Percentiles rank a stretch among this genome's conserved stretches.
phyloP scores from a whole-genome alignment of 2,329 filamentous ascomycete genomes.

The Blastomyces parvus region DNA sequence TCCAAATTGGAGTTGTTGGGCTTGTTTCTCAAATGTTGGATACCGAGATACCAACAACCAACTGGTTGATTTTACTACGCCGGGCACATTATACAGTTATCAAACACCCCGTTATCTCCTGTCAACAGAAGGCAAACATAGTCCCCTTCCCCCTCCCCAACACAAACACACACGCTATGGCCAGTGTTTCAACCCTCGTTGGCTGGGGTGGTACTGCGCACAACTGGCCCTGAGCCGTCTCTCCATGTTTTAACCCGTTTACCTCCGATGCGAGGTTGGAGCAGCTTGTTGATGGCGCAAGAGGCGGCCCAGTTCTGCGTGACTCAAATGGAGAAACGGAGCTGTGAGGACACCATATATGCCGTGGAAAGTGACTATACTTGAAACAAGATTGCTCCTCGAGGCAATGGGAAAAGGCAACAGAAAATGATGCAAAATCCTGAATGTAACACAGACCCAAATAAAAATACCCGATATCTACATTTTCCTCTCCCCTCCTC shows the following conservation, averaged over 20 bases:
- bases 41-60: neutral
- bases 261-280: neutral
- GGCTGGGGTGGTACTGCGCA: neutral
- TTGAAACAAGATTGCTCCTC: neutral
- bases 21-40: neutral
- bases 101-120: neutral
- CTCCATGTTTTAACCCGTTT: neutral
- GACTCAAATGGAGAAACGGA: neutral
- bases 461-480: neutral
- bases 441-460: constrained; percentile 1
- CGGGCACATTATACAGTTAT: neutral
- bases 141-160: neutral
- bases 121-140: neutral
- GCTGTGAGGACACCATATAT: neutral
- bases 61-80: neutral
- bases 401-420: neutral
- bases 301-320: too few species aligned
- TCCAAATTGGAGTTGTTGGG: neutral
- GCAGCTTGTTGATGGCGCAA: neutral
- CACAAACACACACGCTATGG: neutral
- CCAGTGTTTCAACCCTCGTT: neutral
- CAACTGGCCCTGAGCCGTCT: neutral
- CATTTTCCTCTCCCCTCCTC: neutral
- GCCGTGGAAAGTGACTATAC: neutral
- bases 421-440: neutral